These are phyloP conservation scores for Lachnellula hyalina DNA, from an alignment of 2,329 filamentous ascomycete genomes.

Conservation along the genomic window DNA sequence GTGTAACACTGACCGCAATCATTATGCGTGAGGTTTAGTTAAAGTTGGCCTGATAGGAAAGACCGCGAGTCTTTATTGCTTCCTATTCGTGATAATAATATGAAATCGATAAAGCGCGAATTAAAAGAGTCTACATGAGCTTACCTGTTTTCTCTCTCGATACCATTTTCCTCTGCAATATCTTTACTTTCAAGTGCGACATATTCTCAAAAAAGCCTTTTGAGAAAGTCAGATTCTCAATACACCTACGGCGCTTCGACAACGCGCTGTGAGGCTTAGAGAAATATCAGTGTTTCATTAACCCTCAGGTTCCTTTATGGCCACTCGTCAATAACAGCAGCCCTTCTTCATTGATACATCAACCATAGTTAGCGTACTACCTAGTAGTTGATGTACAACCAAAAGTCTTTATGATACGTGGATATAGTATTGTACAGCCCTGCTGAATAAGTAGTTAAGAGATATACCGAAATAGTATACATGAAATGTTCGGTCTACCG, in stretches of 20 bases:
- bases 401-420: no score
- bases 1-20: no score
- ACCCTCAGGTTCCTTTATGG: not conserved
- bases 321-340: not conserved
- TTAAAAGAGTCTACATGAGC: no score
- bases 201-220: not conserved
- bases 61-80: not conserved
- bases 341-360: constrained; percentile 1
- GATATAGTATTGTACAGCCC: no score
- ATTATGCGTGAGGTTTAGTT: no score
- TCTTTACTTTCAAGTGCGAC: not conserved
- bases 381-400: constrained; percentile 13
- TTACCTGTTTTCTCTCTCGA: not conserved
- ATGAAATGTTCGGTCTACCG: no score
- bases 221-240: not conserved
- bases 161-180: not conserved
- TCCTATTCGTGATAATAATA: no score
- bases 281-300: not conserved
- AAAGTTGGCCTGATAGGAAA: not conserved
- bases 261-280: not conserved
- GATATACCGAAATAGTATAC: no score
- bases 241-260: not conserved
- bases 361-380: constrained; percentile 26
- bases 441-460: no score
- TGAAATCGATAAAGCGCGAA: no score